These are phyloP conservation scores for Syzygium syzygioides DNA, from an alignment of 441 rosid species.

Conservation along the genomic window DNA sequence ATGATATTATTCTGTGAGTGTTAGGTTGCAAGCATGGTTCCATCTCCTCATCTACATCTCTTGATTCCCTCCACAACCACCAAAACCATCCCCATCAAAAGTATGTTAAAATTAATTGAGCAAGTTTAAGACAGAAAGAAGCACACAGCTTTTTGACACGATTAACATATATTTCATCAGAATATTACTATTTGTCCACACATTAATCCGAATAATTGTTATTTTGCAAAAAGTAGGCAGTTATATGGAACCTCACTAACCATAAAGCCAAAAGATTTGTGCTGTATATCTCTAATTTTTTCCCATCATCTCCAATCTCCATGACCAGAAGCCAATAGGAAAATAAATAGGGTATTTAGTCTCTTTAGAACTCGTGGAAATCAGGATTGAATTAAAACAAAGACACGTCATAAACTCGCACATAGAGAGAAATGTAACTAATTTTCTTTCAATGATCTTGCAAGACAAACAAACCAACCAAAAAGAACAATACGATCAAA, in stretches of 20 bases:
- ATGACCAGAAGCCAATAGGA: background rate
- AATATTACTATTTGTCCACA: background rate
- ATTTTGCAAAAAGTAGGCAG: background rate
- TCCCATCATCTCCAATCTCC: background rate
- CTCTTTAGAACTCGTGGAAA: background rate
- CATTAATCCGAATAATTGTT: background rate
- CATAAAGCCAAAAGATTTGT: background rate
- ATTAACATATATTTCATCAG: background rate
- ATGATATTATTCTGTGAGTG: background rate
- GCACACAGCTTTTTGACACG: background rate
- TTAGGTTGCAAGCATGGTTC: background rate
- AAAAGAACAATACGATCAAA: background rate
- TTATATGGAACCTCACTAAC: background rate
- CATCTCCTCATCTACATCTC: background rate
- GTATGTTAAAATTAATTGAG: background rate
- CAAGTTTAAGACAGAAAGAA: background rate
- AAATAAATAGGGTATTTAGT: background rate
- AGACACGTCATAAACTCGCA: background rate
- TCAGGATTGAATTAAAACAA: background rate
- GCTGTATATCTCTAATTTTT: background rate
- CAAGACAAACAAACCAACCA: background rate
- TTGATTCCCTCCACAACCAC: background rate
- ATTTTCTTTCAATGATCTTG: background rate
- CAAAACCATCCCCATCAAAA: background rate
- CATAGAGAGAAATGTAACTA: background rate